Evolutionary conservation across 805 yeast genomes (phyloP).

Genomic region (Saccharomyces jurei): DNA sequence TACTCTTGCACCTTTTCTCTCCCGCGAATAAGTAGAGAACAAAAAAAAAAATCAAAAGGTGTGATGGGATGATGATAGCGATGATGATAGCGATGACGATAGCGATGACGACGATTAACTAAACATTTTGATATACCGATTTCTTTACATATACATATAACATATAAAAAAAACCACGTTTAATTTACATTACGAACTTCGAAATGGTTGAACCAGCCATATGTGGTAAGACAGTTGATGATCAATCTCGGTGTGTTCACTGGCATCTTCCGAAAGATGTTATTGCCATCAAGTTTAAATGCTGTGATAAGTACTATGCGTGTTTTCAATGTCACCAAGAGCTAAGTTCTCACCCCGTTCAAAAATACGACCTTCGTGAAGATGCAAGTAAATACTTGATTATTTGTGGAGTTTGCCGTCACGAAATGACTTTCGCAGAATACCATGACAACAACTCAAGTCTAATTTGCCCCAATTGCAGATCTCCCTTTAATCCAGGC

Average conservation of each 20-base stretch:
- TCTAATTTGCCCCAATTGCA: slow-evolving; percentile 19
- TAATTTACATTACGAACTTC: not conserved
- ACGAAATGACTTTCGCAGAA: slow-evolving; percentile 21
- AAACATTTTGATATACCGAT: not conserved
- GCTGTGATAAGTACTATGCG: slow-evolving; percentile 25
- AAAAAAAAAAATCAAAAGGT: not conserved
- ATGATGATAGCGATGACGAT: not conserved
- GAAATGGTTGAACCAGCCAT: not conserved
- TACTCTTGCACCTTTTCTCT: not conserved
- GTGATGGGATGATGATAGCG: not conserved
- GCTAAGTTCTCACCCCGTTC: slow-evolving; percentile 10
- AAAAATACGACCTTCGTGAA: slow-evolving; percentile 9
- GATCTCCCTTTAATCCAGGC: slow-evolving; percentile 24
- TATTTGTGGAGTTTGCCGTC: slow-evolving; percentile 27
- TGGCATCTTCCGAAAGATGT: slow-evolving; percentile 28
- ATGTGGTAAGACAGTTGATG: slow-evolving; percentile 22
- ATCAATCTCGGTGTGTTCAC: slow-evolving; percentile 26
- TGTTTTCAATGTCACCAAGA: slow-evolving; percentile 27
- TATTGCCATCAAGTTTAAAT: slow-evolving; percentile 27
- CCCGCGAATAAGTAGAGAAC: not conserved
- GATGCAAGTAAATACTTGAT: slow-evolving; percentile 12
- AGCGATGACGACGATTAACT: not conserved
- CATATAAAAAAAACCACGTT: not conserved
- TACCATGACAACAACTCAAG: slow-evolving; percentile 7
- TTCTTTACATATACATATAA: not conserved